Evolutionary conservation across 306 rosid genomes (phyloP), one percentile per base, ranked within the genome.

Genomic region (Quercus dentata): DNA sequence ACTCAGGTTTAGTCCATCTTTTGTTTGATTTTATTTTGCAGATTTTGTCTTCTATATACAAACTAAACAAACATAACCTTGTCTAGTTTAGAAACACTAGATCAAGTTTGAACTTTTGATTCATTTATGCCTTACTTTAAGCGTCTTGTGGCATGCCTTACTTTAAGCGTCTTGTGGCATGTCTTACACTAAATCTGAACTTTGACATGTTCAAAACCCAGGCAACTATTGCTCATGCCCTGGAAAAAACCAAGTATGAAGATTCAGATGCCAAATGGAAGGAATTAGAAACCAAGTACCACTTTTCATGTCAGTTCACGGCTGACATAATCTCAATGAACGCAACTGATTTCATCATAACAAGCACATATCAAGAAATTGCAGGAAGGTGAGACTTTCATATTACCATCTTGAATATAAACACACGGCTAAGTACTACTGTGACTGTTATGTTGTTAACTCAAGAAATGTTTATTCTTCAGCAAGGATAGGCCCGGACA

Each of bases 211-310:
- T 73, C 49, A 63, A 75, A 79, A 83, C 70, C 54, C 83, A 92
- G 97, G 98, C 86, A 78, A 94, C 97, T 44, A 92, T 94, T 82
- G 97, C 98, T 58, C 98, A 94, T 75, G 98, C 97, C 63, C 86
- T 94, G 71, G 98, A 92, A 88, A 94, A 94, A 81, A 91, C 97
- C 13, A 94, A 94, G 78, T 92, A 94, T 64, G 97, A 94, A 86
- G 88, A 94, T 81, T 94, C 97, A 46, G 98, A 94, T 86, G 73
- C 89, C 76, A 94, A 91, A 79, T 94, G 98, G 97, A 94, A 92
- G 87, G 97, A 91, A 41, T 69, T 94, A 51, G 97, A 94, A 19
- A 92, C 92, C 18, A 91, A 94, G 81, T 94, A 94, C 72, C 98
- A 94, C 73, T 94, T 94, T 69, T 91, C 98, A n/a, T 94, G 97